Evolutionary conservation across 164 flowering plant genomes (phyloP).

Genomic region (Kalanchoe fedtschenkoi): DNA sequence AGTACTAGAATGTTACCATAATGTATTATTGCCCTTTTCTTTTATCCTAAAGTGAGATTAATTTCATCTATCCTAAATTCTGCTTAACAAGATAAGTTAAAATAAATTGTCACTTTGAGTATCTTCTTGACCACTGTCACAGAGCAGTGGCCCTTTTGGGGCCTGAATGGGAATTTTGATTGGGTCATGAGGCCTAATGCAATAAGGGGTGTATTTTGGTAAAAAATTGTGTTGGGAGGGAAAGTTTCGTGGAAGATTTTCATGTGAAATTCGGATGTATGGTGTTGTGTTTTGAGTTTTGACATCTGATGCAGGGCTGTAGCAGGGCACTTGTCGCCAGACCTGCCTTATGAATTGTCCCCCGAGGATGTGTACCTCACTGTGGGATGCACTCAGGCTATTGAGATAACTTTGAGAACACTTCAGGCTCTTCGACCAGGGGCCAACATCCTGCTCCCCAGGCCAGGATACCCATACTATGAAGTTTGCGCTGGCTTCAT

Average conservation of each 20-base stretch:
- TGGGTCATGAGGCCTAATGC: not conserved
- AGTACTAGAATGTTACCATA: too few relatives aligned
- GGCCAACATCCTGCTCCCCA: slow-evolving; percentile 44
- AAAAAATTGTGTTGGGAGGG: not conserved
- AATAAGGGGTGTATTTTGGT: too few relatives aligned
- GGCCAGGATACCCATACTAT: slow-evolving; percentile 42
- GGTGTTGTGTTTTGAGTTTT: not conserved
- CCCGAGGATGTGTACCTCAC: slow-evolving; percentile 35
- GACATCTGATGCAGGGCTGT: slow-evolving; percentile 25
- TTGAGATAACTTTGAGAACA: slow-evolving; percentile 21
- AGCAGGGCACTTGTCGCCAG: slow-evolving; percentile 26
- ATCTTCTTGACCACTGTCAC: too few relatives aligned
- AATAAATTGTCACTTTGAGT: too few relatives aligned
- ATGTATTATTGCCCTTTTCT: too few relatives aligned
- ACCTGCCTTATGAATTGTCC: slow-evolving; percentile 27
- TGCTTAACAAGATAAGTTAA: too few relatives aligned
- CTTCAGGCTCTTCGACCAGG: slow-evolving; percentile 26
- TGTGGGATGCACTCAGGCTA: slow-evolving; percentile 32
- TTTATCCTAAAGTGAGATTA: too few relatives aligned
- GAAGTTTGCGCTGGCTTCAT: slow-evolving; percentile 19
- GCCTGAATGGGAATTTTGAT: not conserved
- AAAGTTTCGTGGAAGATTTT: not conserved
- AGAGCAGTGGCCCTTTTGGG: too few relatives aligned
- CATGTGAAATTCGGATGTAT: not conserved
- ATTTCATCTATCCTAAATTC: too few relatives aligned